These are phyloP conservation scores for Suhomyces pyralidae DNA, from an alignment of 805 yeast genomes.

Conservation along the genomic window DNA sequence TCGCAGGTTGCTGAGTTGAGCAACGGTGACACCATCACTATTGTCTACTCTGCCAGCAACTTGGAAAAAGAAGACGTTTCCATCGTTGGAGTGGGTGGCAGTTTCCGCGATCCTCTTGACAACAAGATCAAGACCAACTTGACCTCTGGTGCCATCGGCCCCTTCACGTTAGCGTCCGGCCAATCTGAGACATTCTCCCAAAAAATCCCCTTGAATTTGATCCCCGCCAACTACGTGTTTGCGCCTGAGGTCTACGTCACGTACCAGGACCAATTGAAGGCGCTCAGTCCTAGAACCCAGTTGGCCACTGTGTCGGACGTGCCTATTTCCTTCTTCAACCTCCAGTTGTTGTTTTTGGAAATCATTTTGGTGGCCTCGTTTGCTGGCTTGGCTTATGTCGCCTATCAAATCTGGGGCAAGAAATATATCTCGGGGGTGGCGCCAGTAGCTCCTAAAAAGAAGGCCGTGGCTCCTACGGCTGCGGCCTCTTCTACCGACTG, in stretches of 20 bases:
- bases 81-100: conserved; percentile 69
- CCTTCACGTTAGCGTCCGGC: conserved; percentile 50
- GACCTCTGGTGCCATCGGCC: conserved; percentile 63
- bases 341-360: conserved; percentile 65
- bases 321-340: conserved; percentile 67
- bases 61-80: conserved; percentile 49
- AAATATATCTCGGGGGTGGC: conserved; percentile 41
- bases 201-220: conserved; percentile 54
- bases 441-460: conserved; percentile 26
- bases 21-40: conserved; percentile 52
- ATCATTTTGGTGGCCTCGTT: conserved; percentile 38
- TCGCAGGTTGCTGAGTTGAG: conserved; percentile 41
- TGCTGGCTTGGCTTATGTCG: conserved; percentile 32
- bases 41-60: conserved; percentile 53
- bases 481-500: conserved; percentile 5
- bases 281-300: conserved; percentile 56
- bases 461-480: conserved; percentile 18
- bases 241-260: conserved; percentile 58
- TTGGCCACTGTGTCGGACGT: conserved; percentile 59
- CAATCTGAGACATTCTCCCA: conserved; percentile 53
- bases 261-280: conserved; percentile 48
- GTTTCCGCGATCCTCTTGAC: conserved; percentile 52
- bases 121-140: conserved; percentile 56
- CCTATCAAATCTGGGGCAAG: conserved; percentile 44
- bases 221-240: conserved; percentile 55